Evolutionary conservation across 1,284 basidiomycete genomes (phyloP), one percentile per base, ranked within the genome.

Genomic region (Rhodotorula mucilaginosa): DNA sequence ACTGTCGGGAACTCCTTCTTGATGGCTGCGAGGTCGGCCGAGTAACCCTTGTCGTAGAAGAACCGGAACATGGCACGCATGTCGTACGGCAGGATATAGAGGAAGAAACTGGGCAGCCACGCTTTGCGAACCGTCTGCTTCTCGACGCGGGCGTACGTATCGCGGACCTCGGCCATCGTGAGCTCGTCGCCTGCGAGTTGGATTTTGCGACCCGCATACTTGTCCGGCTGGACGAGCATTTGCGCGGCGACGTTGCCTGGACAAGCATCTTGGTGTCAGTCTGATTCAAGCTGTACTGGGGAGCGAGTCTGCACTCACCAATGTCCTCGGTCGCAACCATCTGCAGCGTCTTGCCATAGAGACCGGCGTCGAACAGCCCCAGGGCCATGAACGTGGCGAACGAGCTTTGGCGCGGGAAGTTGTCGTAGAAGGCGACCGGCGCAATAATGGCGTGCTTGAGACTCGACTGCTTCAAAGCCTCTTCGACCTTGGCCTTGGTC

Each of bases 401-500:
- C 8, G 63, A 60, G 54, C 47, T 44, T n/a, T 48, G 16, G 48
- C 54, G 61, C 7, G 70, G 70, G 13, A 56, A 65, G 48, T 71
- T 71, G 44, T 71, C 70, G 21, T 54, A 48, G 48, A 71, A 71
- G 3, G 59, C 63, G 21, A 58, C 60, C 12, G 70, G 70, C 8
- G 66, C 49, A 26, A 71, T 7, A 56, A 71, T 26, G 23, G 39
- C 39, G 3, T 58, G 61, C 39, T 51, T 34, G 58, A 71, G 47
- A 3, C 66, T 64, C 23, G 47, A 54, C 19, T 60, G 49, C 39
- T 67, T 69, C n/a, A 72, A 61, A 13, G 51, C 62, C 39, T 61
- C 46, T 58, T 72, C 71, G 61, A 72, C 54, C 8, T 49, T 34
- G 13, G 71, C 71, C 49, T 72, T 72, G n/a, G 67, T 62, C 56